These are phyloP conservation scores for Neurospora sp. DNA, from an alignment of 495 filamentous ascomycete genomes.

Conservation along the genomic window DNA sequence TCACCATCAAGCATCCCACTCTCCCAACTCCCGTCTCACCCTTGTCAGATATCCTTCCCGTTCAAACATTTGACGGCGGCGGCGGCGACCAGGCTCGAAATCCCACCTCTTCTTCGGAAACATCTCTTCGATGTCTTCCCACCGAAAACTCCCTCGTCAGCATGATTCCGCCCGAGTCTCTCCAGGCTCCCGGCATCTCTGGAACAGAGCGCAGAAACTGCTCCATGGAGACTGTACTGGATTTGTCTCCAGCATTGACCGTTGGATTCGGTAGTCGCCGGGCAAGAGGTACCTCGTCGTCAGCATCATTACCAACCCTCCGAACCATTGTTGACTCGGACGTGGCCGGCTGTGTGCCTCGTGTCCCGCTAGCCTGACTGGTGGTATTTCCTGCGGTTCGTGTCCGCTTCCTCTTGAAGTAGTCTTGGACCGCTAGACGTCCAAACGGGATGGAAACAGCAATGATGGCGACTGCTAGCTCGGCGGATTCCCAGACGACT, in stretches of 20 bases:
- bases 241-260: not conserved
- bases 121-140: not conserved
- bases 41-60: not conserved
- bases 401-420: not conserved
- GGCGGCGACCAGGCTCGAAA: not conserved
- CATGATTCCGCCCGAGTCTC: not conserved
- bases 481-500: conserved; percentile 5
- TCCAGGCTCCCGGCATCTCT: not conserved
- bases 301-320: not conserved
- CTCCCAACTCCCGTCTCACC: not conserved
- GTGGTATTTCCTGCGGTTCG: not conserved
- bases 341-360: not conserved
- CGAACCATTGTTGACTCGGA: not conserved
- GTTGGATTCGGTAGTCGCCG: not conserved
- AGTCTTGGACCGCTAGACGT: not conserved
- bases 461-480: conserved; percentile 5
- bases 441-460: conserved; percentile 2
- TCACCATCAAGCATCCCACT: not conserved
- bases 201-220: not conserved
- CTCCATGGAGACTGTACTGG: not conserved
- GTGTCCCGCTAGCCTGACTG: not conserved
- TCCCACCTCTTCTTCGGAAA: not conserved
- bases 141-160: not conserved
- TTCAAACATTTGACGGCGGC: not conserved
- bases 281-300: not conserved